Evolutionary conservation across 495 filamentous ascomycete species (phyloP), one percentile per base, ranked within the genome.

Genomic region (Trichoderma reesei): DNA sequence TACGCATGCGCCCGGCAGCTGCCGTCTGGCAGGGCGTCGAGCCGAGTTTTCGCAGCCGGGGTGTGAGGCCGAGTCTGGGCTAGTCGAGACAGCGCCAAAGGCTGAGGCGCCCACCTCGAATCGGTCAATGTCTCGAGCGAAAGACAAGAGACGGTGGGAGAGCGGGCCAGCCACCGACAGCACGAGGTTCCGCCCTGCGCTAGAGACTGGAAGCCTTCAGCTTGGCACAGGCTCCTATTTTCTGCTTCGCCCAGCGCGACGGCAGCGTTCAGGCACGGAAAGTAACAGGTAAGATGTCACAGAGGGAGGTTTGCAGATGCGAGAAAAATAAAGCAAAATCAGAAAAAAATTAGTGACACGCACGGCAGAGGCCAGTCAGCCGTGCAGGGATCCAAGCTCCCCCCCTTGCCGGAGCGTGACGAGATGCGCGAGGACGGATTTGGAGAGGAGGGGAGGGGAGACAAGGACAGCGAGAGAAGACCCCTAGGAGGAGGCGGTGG

Each of bases 291-390:
- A 56, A 56, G 31, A 33, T 56, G 51, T 31, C n/a, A 31, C 18
- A 18, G 46, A 54, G 26, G 20, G 26, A 51, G 34, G 9, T 33
- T 31, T 10, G 20, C 9, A 31, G 51, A 56, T 31, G 51, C 26
- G 11, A n/a, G 31, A 56, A 26, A 13, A 26, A 26, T 26, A 26
- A 1, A 26, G 26, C 26, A 26, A 26, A 26, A 26, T 26, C 0
- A 33, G 13, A 31, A 56, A 56, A 56, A 56, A 18, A n/a, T 18
- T 8, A 18, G 10, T 34, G 51, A 56, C 20, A 14, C 3, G 48
- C 51, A 56, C 51, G 51, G 51, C 51, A 56, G 51, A 31, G 51
- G 26, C 31, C 51, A 56, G 51, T 56, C 51, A 56, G 51, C 51
- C 51, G 51, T 34, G 51, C 51, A 56, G 51, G 51, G 51, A 56